phyloP scores from a whole-genome alignment of 345 rosid species.

The Camelina sativa region DNA sequence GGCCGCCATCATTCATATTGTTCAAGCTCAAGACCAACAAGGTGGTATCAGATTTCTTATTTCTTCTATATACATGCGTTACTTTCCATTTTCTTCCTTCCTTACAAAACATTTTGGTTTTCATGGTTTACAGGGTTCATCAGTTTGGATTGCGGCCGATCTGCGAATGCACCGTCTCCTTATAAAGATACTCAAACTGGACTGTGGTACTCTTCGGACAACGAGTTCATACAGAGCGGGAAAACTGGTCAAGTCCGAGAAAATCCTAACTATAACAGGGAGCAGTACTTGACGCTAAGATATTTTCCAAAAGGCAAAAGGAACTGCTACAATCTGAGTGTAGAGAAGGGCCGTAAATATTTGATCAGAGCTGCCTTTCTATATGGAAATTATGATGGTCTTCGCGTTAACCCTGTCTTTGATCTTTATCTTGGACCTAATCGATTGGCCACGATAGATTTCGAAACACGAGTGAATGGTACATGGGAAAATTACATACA shows the following conservation, averaged over 20 bases:
- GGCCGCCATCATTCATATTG: constrained; percentile 14
- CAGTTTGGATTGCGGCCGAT: constrained; percentile 54
- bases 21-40: constrained; percentile 37
- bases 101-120: not conserved
- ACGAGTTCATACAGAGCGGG: constrained; percentile 40
- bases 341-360: constrained; percentile 24
- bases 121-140: constrained; percentile 47
- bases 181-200: not conserved
- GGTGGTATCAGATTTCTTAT: constrained; percentile 19
- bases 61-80: not conserved
- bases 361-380: constrained; percentile 36
- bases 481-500: constrained; percentile 39
- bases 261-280: not conserved
- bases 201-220: constrained; percentile 37
- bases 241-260: not conserved
- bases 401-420: constrained; percentile 20
- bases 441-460: constrained; percentile 35
- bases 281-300: constrained; percentile 7
- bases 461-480: not conserved
- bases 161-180: not conserved
- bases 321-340: constrained; percentile 51
- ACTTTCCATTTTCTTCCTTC: not conserved
- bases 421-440: constrained; percentile 55
- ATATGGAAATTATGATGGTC: constrained; percentile 54
- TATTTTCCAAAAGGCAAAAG: constrained; percentile 49